Base-by-base conservation (phyloP, 2,329 filamentous ascomycete species). In the Epichloe scottii region DNA sequence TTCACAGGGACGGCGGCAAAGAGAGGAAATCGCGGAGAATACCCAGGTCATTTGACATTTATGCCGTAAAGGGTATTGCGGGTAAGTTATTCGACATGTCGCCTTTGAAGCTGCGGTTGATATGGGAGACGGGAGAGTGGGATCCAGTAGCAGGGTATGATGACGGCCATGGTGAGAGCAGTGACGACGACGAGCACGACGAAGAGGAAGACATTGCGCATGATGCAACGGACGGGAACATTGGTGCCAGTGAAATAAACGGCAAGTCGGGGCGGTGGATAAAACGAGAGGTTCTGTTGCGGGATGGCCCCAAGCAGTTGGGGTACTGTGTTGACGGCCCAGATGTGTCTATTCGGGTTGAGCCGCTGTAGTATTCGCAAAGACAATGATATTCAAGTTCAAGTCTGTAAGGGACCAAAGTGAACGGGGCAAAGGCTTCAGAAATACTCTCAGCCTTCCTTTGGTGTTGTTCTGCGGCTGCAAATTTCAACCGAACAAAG, bases 71-170 rank as follows among this genome's bases (percentile, higher is more conserved):
- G 62, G 86, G 87, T 0, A 73, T 94, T 8, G 84, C 88, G 0
- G 85, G 83, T 0, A 82, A 78, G 56, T 64, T 84, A n/a, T 88
- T 94, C 60, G 72, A 68, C 1, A 58, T 86, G 11, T 68, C 74
- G 45, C 85, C 89, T 0, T 72, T 88, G 55, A 68, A 69, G 41
- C 69, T 91, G 54, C 76, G 74, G 40, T 66, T 97, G 46, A 70
- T 93, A 0, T 95, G 88, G 85, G 89, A 95, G 69, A 95, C 89
- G 8, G 87, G 88, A 19, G 90, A 96, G 66, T 88, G 85, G 81
- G 89, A 95, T 65, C 87, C 87, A 0, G 82, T 89, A 0, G 77
- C 77, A 8, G 75, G 78, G 54, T 78, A 81, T 57, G 75, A 81
- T 55, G 75, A 79, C 4, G 75, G 76, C 33, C 79, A 79, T 42